A percentile compares a stretch with the other conserved stretches of the same genome.
Conservation (phyloP, 352 stramenopile species). For the Pilasporangium apinafurcum region DNA sequence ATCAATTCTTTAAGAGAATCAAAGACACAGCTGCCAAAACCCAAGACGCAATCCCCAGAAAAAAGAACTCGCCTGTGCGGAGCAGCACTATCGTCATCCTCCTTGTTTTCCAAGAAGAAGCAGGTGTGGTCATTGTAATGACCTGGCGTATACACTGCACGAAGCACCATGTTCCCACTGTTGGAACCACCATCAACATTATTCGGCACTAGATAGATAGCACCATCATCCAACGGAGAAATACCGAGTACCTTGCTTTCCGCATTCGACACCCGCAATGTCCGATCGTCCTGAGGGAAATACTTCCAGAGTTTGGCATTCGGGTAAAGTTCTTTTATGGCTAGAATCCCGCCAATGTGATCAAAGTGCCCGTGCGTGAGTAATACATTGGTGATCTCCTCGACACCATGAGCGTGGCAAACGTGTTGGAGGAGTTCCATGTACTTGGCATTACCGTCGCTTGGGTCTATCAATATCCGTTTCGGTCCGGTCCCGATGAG, state of each 20-base stretch:
- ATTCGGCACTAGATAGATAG: slow-evolving; percentile 25
- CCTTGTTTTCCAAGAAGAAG: slow-evolving; percentile 49
- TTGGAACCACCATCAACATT: neutral
- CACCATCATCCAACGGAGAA: slow-evolving; percentile 22
- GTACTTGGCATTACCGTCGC: slow-evolving; percentile 67
- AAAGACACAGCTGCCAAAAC: slow-evolving; percentile 81
- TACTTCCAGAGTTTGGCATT: slow-evolving; percentile 66
- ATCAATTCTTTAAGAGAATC: slow-evolving; percentile 81
- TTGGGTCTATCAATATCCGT: slow-evolving; percentile 73
- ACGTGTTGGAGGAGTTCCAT: slow-evolving; percentile 30
- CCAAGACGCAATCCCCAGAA: slow-evolving; percentile 82
- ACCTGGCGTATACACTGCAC: slow-evolving; percentile 68
- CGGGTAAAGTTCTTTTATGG: slow-evolving; percentile 45
- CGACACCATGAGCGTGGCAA: slow-evolving; percentile 29
- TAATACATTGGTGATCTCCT: slow-evolving; percentile 68
- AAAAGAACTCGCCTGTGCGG: slow-evolving; percentile 34
- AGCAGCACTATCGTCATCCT: slow-evolving; percentile 1
- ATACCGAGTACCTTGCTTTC: slow-evolving; percentile 45
- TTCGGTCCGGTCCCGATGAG: slow-evolving; percentile 58
- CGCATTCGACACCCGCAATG: slow-evolving; percentile 37
- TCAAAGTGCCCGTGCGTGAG: slow-evolving; percentile 88
- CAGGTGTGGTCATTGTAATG: slow-evolving; percentile 85
- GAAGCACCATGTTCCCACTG: slow-evolving; percentile 18
- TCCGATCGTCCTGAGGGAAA: slow-evolving; percentile 26
- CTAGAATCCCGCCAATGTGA: slow-evolving; percentile 80